Conservation (phyloP, 768 basidiomycete genomes). For the button mushroom (Agaricus bisporus) region DNA sequence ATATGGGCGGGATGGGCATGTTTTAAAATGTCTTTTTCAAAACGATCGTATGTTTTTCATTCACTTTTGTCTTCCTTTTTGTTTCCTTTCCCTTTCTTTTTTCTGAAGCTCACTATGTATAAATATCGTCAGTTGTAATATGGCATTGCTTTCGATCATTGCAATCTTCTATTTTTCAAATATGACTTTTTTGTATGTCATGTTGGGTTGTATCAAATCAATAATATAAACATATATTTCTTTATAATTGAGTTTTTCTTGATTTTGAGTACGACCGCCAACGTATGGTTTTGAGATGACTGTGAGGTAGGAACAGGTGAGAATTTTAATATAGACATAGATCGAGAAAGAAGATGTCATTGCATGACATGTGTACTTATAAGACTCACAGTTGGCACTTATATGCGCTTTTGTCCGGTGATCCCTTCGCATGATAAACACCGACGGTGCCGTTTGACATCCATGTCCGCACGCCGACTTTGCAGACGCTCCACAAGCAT, state of each 20-base stretch:
- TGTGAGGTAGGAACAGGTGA: no score
- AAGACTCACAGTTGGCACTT: no score
- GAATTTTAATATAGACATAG: no score
- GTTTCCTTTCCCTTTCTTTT: background rate
- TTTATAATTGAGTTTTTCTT: no score
- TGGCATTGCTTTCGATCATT: background rate
- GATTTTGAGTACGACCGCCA: no score
- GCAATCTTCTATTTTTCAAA: background rate
- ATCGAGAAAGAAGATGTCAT: no score
- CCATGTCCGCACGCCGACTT: background rate
- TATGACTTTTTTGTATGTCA: background rate
- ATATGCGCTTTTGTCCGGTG: no score
- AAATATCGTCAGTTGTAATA: background rate
- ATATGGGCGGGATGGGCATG: constrained; percentile 6
- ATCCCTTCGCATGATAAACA: no score
- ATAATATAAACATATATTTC: no score
- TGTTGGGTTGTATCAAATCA: background rate
- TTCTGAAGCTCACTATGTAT: background rate
- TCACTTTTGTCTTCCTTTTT: background rate
- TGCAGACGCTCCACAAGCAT: background rate
- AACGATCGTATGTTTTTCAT: no score
- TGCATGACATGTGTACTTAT: no score
- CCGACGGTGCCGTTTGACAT: background rate
- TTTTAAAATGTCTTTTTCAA: background rate
- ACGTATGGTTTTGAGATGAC: no score